Conservation (phyloP, 495 filamentous ascomycete species). For the Darksidea phi region DNA sequence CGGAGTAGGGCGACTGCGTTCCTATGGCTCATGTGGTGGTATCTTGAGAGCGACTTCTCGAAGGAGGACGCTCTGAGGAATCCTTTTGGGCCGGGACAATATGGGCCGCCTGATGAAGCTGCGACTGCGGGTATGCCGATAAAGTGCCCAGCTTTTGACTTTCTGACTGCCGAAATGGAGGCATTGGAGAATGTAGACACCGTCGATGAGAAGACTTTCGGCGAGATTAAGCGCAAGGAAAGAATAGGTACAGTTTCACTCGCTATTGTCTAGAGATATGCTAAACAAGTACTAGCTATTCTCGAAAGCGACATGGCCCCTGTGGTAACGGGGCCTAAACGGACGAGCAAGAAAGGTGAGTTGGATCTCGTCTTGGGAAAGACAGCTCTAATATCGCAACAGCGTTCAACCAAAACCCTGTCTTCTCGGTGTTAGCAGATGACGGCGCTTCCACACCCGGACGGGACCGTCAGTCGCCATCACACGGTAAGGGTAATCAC, state of each 20-base stretch:
- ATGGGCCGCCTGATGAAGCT: constrained; percentile 52
- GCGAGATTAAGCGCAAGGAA: constrained; percentile 78
- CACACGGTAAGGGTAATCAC: constrained; percentile 27
- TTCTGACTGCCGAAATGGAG: constrained; percentile 73
- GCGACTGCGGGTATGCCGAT: constrained; percentile 61
- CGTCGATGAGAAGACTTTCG: constrained; percentile 79
- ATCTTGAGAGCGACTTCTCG: constrained; percentile 93
- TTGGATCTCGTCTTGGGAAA: not conserved
- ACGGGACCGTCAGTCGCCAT: constrained; percentile 34
- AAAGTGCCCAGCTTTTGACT: constrained; percentile 79
- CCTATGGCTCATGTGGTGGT: constrained; percentile 98
- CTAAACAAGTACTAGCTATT: constrained; percentile 27
- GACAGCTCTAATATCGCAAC: not conserved
- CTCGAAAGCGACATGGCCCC: constrained; percentile 38
- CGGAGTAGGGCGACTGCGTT: constrained; percentile 83
- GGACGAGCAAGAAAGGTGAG: constrained; percentile 35
- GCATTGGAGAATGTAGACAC: constrained; percentile 88
- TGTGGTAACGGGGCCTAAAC: constrained; percentile 40
- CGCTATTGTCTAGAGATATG: not conserved
- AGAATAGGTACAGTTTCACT: constrained; percentile 61
- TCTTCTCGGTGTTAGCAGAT: constrained; percentile 35
- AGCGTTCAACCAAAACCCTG: constrained; percentile 38
- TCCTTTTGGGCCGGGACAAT: constrained; percentile 79
- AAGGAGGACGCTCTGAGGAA: constrained; percentile 79
- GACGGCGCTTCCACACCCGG: constrained; percentile 36